Conservation (phyloP, 805 yeast genomes). For the Candida nanaspora region DNA sequence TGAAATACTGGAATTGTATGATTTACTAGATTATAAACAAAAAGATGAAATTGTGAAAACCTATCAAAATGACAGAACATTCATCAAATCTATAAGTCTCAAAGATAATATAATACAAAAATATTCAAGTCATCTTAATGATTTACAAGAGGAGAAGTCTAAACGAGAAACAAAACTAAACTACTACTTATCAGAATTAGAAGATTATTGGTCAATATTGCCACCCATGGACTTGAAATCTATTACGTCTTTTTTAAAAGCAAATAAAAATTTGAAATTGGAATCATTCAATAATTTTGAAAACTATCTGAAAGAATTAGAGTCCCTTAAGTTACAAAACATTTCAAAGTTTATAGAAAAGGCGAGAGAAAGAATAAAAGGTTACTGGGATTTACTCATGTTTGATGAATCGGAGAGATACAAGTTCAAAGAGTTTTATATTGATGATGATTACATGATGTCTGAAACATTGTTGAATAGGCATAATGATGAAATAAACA, state of each 20-base stretch:
- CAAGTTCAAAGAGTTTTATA: slow-evolving; percentile 36
- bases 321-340: slow-evolving; percentile 50
- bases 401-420: slow-evolving; percentile 45
- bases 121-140: neutral
- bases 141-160: slow-evolving; percentile 24
- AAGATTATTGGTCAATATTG: slow-evolving; percentile 37
- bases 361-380: slow-evolving; percentile 50
- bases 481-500: slow-evolving; percentile 57
- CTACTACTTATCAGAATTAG: slow-evolving; percentile 25
- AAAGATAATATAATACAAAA: slow-evolving; percentile 3
- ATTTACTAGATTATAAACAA: slow-evolving; percentile 1
- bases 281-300: slow-evolving; percentile 43
- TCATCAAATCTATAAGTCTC: slow-evolving; percentile 3
- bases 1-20: slow-evolving; percentile 1
- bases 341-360: slow-evolving; percentile 64
- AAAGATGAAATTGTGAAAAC: neutral
- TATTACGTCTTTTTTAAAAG: slow-evolving; percentile 27
- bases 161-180: slow-evolving; percentile 31
- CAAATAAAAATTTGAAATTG: slow-evolving; percentile 41
- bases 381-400: slow-evolving; percentile 56
- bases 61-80: neutral
- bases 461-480: slow-evolving; percentile 55
- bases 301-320: slow-evolving; percentile 49
- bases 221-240: slow-evolving; percentile 26
- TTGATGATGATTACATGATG: slow-evolving; percentile 28